Evolutionary conservation across 192 early-diverging fungal genomes (phyloP).

Genomic region (Polychytrium aggregatum): DNA sequence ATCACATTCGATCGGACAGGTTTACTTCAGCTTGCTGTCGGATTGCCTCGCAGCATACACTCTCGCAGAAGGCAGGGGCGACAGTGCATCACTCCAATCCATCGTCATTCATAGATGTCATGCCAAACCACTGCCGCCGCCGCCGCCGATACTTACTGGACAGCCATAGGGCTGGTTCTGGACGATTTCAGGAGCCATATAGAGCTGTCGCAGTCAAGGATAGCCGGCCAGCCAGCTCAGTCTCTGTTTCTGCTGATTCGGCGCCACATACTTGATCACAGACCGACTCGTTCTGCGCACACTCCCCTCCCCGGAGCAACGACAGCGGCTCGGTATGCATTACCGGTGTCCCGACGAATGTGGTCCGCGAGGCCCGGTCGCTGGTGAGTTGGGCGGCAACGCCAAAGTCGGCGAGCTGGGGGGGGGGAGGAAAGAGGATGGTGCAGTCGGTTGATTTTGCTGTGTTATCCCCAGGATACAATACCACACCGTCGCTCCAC

Average conservation of each 20-base stretch:
- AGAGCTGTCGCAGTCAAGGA: conserved; percentile 27
- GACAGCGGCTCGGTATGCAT: too few relatives aligned
- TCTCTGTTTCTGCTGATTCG: too few relatives aligned
- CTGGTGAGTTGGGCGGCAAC: conserved; percentile 67
- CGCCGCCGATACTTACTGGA: neutral
- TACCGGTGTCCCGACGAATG: conserved; percentile 42
- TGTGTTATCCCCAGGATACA: too few relatives aligned
- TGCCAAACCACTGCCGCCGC: neutral
- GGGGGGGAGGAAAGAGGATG: too few relatives aligned
- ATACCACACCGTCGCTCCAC: too few relatives aligned
- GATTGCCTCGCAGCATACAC: conserved; percentile 2
- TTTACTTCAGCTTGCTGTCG: neutral
- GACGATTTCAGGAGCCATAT: conserved; percentile 96
- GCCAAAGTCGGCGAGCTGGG: conserved; percentile 61
- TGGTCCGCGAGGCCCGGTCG: conserved; percentile 48
- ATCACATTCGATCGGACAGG: conserved; percentile 14
- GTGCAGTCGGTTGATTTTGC: too few relatives aligned
- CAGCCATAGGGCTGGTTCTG: conserved; percentile 71
- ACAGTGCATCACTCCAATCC: too few relatives aligned
- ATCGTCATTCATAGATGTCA: too few relatives aligned
- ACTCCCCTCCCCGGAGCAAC: too few relatives aligned
- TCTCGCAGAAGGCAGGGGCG: neutral
- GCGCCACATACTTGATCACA: too few relatives aligned
- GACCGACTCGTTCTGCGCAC: too few relatives aligned
- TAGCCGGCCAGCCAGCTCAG: neutral